These are phyloP conservation scores for Saksenaea vasiformis DNA, from an alignment of 371 early-diverging fungal genomes.

Conservation along the genomic window DNA sequence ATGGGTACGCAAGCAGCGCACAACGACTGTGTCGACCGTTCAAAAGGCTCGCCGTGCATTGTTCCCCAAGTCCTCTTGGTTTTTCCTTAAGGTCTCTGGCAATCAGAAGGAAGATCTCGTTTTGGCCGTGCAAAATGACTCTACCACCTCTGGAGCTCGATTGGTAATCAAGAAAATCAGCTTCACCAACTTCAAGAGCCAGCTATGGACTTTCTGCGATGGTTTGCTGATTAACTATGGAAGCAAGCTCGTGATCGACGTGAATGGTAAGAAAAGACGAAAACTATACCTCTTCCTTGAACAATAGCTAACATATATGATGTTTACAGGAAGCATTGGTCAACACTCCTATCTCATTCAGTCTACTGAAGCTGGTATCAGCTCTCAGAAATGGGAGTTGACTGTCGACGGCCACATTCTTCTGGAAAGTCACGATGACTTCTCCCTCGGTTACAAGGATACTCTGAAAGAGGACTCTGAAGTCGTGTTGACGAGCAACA, in stretches of 20 bases:
- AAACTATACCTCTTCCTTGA: not conserved
- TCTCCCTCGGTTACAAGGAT: conserved; percentile 33
- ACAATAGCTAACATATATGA: not conserved
- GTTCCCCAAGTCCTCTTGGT: conserved; percentile 40
- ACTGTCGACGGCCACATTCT: conserved; percentile 42
- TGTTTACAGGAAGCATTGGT: conserved; percentile 23
- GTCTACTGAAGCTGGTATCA: conserved; percentile 22
- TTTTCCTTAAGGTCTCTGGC: conserved; percentile 41
- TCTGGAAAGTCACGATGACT: conserved; percentile 28
- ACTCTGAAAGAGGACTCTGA: conserved; percentile 29
- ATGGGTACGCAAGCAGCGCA: conserved; percentile 29
- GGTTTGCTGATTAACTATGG: conserved; percentile 58
- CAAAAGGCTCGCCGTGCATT: conserved; percentile 24
- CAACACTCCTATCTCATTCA: conserved; percentile 21
- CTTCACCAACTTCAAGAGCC: conserved; percentile 32
- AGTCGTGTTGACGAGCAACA: conserved; percentile 14
- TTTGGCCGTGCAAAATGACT: conserved; percentile 25
- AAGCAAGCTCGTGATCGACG: conserved; percentile 42
- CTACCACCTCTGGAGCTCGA: conserved; percentile 12
- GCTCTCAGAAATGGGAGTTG: conserved; percentile 43
- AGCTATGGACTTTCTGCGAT: conserved; percentile 57
- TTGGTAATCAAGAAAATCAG: conserved; percentile 32
- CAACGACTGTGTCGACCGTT: conserved; percentile 18
- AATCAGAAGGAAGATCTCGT: conserved; percentile 27
- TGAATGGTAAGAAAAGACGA: conserved; percentile 30